Conservation (phyloP, 139 green algal genomes). For the Coelastrella sp. region DNA sequence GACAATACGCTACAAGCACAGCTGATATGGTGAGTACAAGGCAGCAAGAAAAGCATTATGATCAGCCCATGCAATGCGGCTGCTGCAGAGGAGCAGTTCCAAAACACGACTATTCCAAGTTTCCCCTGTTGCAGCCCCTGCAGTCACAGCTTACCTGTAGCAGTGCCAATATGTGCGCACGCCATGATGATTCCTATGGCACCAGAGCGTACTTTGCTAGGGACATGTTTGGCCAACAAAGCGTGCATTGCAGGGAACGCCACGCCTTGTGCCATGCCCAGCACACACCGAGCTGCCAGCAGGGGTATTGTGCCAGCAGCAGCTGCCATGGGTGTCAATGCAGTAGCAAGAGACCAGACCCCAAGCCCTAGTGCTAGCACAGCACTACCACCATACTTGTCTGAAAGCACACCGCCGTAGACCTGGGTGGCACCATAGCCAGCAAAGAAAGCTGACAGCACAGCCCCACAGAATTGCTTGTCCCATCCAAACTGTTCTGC, state of each 20-base stretch:
- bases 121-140: background rate
- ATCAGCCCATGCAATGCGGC: no score
- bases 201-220: conserved; percentile 58
- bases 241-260: conserved; percentile 84
- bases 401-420: conserved; percentile 63
- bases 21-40: no score
- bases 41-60: no score
- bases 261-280: conserved; percentile 79
- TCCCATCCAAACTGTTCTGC: conserved; percentile 78
- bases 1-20: no score
- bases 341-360: conserved; percentile 77
- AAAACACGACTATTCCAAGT: no score
- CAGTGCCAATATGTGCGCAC: conserved; percentile 76
- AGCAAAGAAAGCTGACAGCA: conserved; percentile 83
- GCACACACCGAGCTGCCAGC: conserved; percentile 63
- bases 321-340: conserved; percentile 66
- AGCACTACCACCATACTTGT: conserved; percentile 74
- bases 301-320: conserved; percentile 58
- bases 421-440: conserved; percentile 82
- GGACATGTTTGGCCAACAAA: conserved; percentile 59
- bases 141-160: background rate
- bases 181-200: conserved; percentile 79
- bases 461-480: conserved; percentile 63
- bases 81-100: no score
- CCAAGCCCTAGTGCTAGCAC: conserved; percentile 67